Percentiles rank a stretch among this genome's conserved stretches.
These are phyloP conservation scores for Diaporthe amygdali DNA, from an alignment of 2,329 filamentous ascomycete species.

Conservation along the genomic window DNA sequence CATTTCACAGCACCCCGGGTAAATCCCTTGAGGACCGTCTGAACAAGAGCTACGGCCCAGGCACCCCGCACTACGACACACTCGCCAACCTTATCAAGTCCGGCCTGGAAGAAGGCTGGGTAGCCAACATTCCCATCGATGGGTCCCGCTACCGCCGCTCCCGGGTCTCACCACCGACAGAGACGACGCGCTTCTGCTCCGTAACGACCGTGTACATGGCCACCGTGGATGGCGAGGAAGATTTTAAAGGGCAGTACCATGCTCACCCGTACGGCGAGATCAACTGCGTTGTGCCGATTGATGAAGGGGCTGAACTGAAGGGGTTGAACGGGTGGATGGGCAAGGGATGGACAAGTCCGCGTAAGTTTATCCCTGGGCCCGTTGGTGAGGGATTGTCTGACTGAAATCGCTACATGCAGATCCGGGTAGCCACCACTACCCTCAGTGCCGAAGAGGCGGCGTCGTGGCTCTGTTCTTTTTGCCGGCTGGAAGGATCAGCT, in stretches of 20 bases:
- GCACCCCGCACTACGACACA: slow-evolving; percentile 47
- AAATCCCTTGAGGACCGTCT: slow-evolving; percentile 48
- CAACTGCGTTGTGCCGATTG: slow-evolving; percentile 59
- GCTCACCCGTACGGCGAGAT: slow-evolving; percentile 60
- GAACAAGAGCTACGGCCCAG: slow-evolving; percentile 49
- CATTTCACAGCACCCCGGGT: slow-evolving; percentile 45
- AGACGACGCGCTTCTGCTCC: slow-evolving; percentile 55
- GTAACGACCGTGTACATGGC: slow-evolving; percentile 63
- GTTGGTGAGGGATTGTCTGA: not conserved
- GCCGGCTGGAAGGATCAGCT: slow-evolving; percentile 58
- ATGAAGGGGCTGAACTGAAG: slow-evolving; percentile 53
- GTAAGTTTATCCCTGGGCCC: slow-evolving; percentile 21
- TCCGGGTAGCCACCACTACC: slow-evolving; percentile 62
- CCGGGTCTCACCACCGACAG: slow-evolving; percentile 50
- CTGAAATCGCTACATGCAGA: not conserved
- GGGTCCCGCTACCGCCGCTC: slow-evolving; percentile 52
- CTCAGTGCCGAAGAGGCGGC: slow-evolving; percentile 53
- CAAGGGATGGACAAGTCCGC: slow-evolving; percentile 60
- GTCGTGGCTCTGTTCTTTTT: slow-evolving; percentile 61
- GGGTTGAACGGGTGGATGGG: slow-evolving; percentile 63
- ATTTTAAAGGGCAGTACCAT: slow-evolving; percentile 59
- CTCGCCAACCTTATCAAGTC: slow-evolving; percentile 43
- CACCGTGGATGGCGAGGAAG: slow-evolving; percentile 44
- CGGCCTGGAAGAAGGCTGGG: slow-evolving; percentile 50
- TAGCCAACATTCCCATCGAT: slow-evolving; percentile 46